Evolutionary conservation across 169 alveolate species (phyloP).

Genomic region (Babesia divergens): DNA sequence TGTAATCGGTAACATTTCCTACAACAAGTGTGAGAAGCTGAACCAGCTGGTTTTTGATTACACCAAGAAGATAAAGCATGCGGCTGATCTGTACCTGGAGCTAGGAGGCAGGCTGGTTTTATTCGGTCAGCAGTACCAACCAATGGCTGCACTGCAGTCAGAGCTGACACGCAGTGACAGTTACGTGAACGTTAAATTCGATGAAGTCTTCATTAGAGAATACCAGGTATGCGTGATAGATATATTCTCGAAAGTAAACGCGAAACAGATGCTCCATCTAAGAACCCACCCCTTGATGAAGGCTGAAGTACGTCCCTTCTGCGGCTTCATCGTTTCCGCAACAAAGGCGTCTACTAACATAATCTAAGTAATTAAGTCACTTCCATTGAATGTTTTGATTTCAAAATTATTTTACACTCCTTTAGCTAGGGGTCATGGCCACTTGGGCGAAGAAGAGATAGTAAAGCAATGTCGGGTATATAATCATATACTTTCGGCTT

Average conservation of each 20-base stretch:
- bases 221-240: slow-evolving; percentile 24
- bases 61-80: slow-evolving; percentile 14
- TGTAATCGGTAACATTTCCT: slow-evolving; percentile 49
- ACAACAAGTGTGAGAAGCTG: slow-evolving; percentile 49
- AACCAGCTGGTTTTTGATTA: slow-evolving; percentile 33
- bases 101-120: slow-evolving; percentile 50
- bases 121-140: slow-evolving; percentile 62
- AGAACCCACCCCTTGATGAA: slow-evolving; percentile 58
- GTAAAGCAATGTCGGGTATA: slow-evolving; percentile 46
- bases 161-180: slow-evolving; percentile 17
- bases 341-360: slow-evolving; percentile 30
- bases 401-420: neutral
- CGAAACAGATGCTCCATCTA: slow-evolving; percentile 31
- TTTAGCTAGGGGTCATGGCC: slow-evolving; percentile 9
- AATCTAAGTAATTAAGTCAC: neutral
- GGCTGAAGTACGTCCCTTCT: slow-evolving; percentile 43
- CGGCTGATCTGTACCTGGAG: slow-evolving; percentile 44
- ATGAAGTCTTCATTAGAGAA: slow-evolving; percentile 51
- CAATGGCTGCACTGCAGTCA: slow-evolving; percentile 43
- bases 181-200: slow-evolving; percentile 54
- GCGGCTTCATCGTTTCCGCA: slow-evolving; percentile 59
- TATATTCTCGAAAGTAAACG: neutral
- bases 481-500: slow-evolving; percentile 19
- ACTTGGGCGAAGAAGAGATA: slow-evolving; percentile 43
- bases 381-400: neutral